These are phyloP conservation scores for Lignosus rhinocerotis DNA, from an alignment of 1,284 basidiomycete genomes.

Conservation along the genomic window DNA sequence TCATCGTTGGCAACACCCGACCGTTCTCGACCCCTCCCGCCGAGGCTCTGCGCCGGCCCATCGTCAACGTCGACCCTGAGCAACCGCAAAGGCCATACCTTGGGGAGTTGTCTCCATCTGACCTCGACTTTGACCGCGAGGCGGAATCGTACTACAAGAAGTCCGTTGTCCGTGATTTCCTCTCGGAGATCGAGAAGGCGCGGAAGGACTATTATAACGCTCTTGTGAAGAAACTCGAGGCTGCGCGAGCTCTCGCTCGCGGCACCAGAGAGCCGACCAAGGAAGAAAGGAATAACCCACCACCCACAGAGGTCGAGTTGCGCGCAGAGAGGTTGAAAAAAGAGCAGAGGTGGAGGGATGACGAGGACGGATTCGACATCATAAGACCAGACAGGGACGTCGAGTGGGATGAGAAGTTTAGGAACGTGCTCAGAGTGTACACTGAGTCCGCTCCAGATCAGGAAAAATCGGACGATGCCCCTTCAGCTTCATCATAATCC, in stretches of 20 bases:
- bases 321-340: slow-evolving; percentile 82
- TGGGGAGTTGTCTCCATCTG: slow-evolving; percentile 38
- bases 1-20: slow-evolving; percentile 69
- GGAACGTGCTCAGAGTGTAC: slow-evolving; percentile 68
- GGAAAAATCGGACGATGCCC: neutral
- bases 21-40: slow-evolving; percentile 51
- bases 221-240: slow-evolving; percentile 69
- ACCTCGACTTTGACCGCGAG: slow-evolving; percentile 75
- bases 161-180: slow-evolving; percentile 57
- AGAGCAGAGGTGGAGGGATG: slow-evolving; percentile 81
- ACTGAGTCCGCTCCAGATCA: slow-evolving; percentile 37
- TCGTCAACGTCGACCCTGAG: slow-evolving; percentile 11
- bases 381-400: slow-evolving; percentile 64
- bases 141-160: slow-evolving; percentile 73
- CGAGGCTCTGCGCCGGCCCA: slow-evolving; percentile 4
- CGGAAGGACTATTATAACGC: slow-evolving; percentile 79
- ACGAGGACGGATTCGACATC: slow-evolving; percentile 77
- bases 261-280: slow-evolving; percentile 84
- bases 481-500: slow-evolving; percentile 4
- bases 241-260: slow-evolving; percentile 75
- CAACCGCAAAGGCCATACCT: slow-evolving; percentile 27
- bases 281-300: slow-evolving; percentile 80
- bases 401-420: slow-evolving; percentile 79
- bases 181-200: slow-evolving; percentile 65
- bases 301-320: slow-evolving; percentile 86